Percentiles rank a stretch among this genome's conserved stretches.
Evolutionary conservation across 106 monocot genomes (phyloP).

Genomic region (Platanthera guangdongensis): DNA sequence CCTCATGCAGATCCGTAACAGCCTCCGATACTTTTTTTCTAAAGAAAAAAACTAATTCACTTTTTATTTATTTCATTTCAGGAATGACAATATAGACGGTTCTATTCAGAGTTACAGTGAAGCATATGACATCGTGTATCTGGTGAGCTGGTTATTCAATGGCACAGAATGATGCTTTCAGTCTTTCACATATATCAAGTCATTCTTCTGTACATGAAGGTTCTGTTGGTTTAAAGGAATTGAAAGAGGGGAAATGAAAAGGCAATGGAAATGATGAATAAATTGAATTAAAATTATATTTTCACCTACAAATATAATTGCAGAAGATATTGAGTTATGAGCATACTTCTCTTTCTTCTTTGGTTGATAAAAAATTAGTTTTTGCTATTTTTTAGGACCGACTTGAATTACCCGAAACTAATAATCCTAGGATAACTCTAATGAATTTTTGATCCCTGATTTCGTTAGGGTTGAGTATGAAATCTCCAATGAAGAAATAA

Average conservation of each 20-base stretch:
- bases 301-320: background rate
- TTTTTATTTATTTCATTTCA: slow-evolving; percentile 9
- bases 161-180: background rate
- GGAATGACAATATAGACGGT: slow-evolving; percentile 45
- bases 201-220: background rate
- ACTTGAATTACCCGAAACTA: no score
- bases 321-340: background rate
- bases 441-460: no score
- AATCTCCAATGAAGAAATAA: no score
- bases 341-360: no score
- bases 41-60: no score
- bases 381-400: no score
- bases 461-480: no score
- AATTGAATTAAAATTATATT: background rate
- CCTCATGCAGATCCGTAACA: no score
- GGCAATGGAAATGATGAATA: background rate
- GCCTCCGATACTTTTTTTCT: background rate
- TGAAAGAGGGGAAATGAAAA: background rate
- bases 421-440: no score
- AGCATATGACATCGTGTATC: slow-evolving; percentile 51
- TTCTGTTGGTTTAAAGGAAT: background rate
- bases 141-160: slow-evolving; percentile 22
- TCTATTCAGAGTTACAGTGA: slow-evolving; percentile 37
- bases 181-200: background rate
- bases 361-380: no score